Percentiles rank a stretch among this genome's conserved stretches.
Evolutionary conservation across 495 filamentous ascomycete genomes (phyloP).

Genomic region (Parathielavia hyrcaniae): DNA sequence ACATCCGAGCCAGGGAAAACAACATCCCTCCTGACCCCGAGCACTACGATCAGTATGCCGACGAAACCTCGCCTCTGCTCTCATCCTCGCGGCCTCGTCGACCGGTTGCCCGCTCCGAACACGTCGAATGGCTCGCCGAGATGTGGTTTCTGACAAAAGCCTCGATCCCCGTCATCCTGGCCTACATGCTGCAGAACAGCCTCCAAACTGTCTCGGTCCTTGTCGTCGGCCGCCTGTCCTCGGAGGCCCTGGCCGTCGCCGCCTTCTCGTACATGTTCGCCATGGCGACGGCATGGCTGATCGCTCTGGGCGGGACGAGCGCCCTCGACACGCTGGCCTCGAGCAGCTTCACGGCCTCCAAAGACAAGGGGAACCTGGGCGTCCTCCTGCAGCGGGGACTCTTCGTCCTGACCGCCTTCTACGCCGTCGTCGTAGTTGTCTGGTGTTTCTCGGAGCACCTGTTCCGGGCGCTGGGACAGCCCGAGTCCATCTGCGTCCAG

Average conservation of each 20-base stretch:
- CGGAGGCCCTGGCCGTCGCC: conserved; percentile 73
- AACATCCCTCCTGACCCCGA: not conserved
- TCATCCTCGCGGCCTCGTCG: not conserved
- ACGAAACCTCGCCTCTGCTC: conserved; percentile 6
- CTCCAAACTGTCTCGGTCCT: conserved; percentile 81
- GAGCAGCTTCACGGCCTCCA: conserved; percentile 77
- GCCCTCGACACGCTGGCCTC: conserved; percentile 85
- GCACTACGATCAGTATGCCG: not conserved
- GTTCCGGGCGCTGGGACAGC: conserved; percentile 72
- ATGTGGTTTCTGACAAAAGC: conserved; percentile 61
- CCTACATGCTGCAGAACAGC: conserved; percentile 84
- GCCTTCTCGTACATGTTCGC: conserved; percentile 93
- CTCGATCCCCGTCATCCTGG: conserved; percentile 76
- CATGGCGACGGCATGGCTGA: conserved; percentile 83
- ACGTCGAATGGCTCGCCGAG: conserved; percentile 48
- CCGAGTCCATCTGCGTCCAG: conserved; percentile 67
- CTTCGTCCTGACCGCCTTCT: conserved; percentile 66
- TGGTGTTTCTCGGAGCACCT: conserved; percentile 75
- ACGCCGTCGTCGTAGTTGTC: conserved; percentile 65
- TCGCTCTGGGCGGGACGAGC: conserved; percentile 86
- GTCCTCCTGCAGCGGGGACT: conserved; percentile 76
- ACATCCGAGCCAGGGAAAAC: not conserved
- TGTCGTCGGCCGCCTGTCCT: conserved; percentile 70
- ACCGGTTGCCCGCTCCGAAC: not conserved
- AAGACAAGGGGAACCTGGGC: conserved; percentile 75